Base-by-base conservation (phyloP, 164 flowering plant genomes). In the Akebia trifoliata region DNA sequence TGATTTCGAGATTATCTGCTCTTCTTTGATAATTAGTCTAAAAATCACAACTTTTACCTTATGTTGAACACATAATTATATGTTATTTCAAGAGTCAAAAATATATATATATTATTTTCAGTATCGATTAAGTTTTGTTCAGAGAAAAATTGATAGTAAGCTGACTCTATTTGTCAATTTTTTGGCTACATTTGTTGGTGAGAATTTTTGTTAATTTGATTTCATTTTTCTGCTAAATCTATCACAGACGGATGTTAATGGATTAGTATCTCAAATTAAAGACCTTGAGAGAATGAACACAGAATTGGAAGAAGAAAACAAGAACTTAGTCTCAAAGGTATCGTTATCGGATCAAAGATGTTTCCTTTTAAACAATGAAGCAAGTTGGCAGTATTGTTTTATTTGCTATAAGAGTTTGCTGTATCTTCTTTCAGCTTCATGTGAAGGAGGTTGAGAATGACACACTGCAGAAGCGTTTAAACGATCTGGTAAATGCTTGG, bases 301-400 rank as follows among this genome's bases (percentile, higher is more conserved):
- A 0, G 85, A 81, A 51, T 62, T 88, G 70, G 87, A 82, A 50
- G 83, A 81, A 59, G 76, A 82, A 26, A 92, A 86, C 66, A 78
- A 53, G 53, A 71, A 28, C 29, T 56, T 91, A 45, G 29, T 42
- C 21, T 74, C 78, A 4, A 73, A 66, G 96, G 98, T 87, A 67
- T 12, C 14, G 1, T 17, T 34, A 28, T 30, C 10, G 26, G 29
- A 44, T 18, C 36, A 15, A 6, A 36, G 7, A 39, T 56, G 37
- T 52, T 31, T 46, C 3, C 31, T 34, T 50, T 51, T 35, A 42
- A 1, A 28, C 3, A 14, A 21, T 32, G 36, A 36, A 25, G 4
- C 29, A 52, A 44, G 45, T 34, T 40, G 44, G 3, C 20, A 11
- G 2, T 8, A 18, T 12, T 59, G 17, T n/a, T 47, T 50, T 17